Evolutionary conservation across 495 filamentous ascomycete genomes (phyloP), one percentile per base, ranked within the genome.

Genomic region (Trypethelium eluteriae): DNA sequence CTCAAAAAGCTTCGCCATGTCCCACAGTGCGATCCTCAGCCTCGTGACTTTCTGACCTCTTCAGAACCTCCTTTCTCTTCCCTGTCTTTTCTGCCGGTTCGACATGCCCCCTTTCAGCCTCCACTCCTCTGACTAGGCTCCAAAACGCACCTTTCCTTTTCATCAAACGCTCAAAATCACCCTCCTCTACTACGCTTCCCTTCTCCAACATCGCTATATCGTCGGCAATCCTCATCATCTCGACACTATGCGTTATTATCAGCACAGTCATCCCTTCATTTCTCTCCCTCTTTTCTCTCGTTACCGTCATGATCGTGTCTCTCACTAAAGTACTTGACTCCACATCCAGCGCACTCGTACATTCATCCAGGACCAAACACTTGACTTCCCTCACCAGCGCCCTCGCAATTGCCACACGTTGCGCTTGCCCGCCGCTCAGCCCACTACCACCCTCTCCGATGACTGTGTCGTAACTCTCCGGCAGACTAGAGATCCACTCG

Each of bases 331-430:
- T 83, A 1, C 90, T 88, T n/a, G 81, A 86, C 67, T 85, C 83
- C 0, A 80, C 80, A 73, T 98, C 94, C 12, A 98, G 76, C 39
- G 85, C 86, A 38, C 85, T 89, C 0, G 94, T 98, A 3, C 93
- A 89, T 74, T 98, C 94, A 67, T 98, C 94, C 12, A 98, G 75
- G 0, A 98, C 82, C 25, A 98, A 73, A 6, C 96, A 74, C 49
- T 81, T 80, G 0, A 91, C 91, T 25, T 81, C 76, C 0, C 91
- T 79, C 2, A 89, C 79, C 1, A 98, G 76, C 3, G 93, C 93
- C 1, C 94, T 78, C 2, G 93, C 92, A 64, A 98, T 92, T 3
- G 87, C 85, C 5, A 98, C 68, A 0, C 91, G 82, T 71, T 96
- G 93, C 2, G 86, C 86, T 70, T 98, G 94, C 0, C 94, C 94